phyloP scores from a whole-genome alignment of 2,329 filamentous ascomycete genomes.

The Mycosphaerella sp. region DNA sequence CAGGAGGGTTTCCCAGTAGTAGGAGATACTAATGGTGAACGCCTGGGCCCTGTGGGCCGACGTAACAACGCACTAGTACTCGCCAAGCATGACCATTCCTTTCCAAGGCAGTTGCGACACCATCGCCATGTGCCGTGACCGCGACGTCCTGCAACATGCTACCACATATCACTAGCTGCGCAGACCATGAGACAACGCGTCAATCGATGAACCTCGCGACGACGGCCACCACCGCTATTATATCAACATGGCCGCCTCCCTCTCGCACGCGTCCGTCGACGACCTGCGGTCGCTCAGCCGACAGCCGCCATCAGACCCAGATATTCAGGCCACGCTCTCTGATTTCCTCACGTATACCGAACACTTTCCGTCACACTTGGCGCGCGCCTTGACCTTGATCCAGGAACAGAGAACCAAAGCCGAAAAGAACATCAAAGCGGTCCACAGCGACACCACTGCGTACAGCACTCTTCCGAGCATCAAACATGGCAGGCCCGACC shows the following conservation, averaged over 20 bases:
- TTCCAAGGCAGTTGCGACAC: too few species aligned
- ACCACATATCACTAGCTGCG: not conserved
- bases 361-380: conserved; percentile 60
- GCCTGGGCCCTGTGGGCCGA: too few species aligned
- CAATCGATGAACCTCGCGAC: not conserved
- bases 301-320: conserved; percentile 46
- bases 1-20: not conserved
- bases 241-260: conserved; percentile 21
- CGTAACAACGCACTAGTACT: too few species aligned
- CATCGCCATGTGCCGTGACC: too few species aligned
- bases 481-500: conserved; percentile 45
- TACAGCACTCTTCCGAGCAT: conserved; percentile 49
- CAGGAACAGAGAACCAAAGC: conserved; percentile 46
- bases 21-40: conserved; percentile 9
- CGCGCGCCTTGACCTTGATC: conserved; percentile 58
- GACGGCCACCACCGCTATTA: not conserved
- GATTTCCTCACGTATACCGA: conserved; percentile 65
- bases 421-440: conserved; percentile 38
- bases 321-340: conserved; percentile 59
- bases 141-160: not conserved
- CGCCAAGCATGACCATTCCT: too few species aligned
- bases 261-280: conserved; percentile 21
- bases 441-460: conserved; percentile 45
- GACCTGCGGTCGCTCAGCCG: conserved; percentile 33
- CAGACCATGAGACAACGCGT: not conserved